Conservation (phyloP, 2,329 filamentous ascomycete species). For the Alternaria sp. region DNA sequence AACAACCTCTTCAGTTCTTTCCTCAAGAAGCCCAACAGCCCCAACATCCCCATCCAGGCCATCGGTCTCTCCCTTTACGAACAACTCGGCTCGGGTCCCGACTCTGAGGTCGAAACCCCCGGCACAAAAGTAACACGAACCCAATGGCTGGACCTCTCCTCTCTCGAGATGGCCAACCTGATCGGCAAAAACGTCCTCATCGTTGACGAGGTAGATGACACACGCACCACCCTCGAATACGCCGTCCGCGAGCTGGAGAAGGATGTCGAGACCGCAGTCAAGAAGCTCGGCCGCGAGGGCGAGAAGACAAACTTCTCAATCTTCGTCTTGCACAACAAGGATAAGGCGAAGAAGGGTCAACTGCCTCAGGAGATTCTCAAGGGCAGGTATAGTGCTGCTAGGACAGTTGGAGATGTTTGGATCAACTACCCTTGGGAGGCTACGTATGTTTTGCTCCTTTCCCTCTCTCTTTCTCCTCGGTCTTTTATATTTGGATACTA, state of each 20-base stretch:
- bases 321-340: conserved; percentile 98
- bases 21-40: conserved; percentile 83
- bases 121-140: conserved; percentile 97
- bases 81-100: conserved; percentile 68
- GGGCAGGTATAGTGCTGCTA: conserved; percentile 81
- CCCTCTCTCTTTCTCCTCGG: not conserved
- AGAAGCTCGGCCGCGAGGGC: conserved; percentile 72
- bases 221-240: conserved; percentile 91
- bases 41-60: conserved; percentile 99
- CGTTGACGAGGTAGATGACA: conserved; percentile 96
- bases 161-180: conserved; percentile 86
- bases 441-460: conserved; percentile 58
- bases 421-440: conserved; percentile 99
- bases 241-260: conserved; percentile 93
- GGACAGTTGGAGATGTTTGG: conserved; percentile 93
- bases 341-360: conserved; percentile 92
- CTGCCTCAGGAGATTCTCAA: conserved; percentile 82
- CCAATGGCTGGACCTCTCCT: conserved; percentile 94
- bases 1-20: conserved; percentile 69
- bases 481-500: conserved; percentile 18
- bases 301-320: conserved; percentile 90
- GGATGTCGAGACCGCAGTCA: conserved; percentile 84
- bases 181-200: conserved; percentile 92
- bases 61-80: conserved; percentile 99
- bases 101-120: conserved; percentile 75